Evolutionary conservation across 139 green algal genomes (phyloP).

Genomic region (Chlorella sp.): DNA sequence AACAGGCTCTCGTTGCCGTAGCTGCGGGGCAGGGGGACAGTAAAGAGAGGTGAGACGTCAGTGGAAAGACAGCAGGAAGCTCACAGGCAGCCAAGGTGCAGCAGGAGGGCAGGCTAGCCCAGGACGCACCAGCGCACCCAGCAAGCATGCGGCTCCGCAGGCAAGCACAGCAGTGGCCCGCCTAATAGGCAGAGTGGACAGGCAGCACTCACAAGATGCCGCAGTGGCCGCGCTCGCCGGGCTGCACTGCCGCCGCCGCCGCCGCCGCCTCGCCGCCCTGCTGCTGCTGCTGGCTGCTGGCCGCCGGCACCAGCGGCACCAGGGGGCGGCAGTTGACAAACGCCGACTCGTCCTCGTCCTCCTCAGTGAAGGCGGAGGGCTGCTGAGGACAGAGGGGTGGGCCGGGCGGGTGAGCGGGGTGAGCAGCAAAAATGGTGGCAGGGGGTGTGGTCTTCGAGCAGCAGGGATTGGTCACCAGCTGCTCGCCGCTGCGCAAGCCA

Average conservation of each 20-base stretch:
- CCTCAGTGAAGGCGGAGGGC: conserved; percentile 34
- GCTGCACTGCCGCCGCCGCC: background rate
- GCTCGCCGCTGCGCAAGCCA: too few relatives aligned
- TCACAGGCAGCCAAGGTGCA: too few relatives aligned
- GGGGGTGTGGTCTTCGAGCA: too few relatives aligned
- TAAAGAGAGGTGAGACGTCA: too few relatives aligned
- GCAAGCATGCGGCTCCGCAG: too few relatives aligned
- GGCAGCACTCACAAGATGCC: conserved; percentile 60
- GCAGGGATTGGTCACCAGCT: too few relatives aligned
- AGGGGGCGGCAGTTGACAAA: conserved; percentile 42
- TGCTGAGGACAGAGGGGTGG: background rate
- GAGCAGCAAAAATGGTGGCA: background rate
- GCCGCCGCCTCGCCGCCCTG: background rate
- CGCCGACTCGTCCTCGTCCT: conserved; percentile 45
- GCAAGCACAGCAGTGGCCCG: too few relatives aligned
- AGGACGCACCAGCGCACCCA: conserved; percentile 30
- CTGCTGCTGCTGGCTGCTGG: conserved; percentile 1
- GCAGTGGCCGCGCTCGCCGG: conserved; percentile 24
- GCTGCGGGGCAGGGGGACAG: too few relatives aligned
- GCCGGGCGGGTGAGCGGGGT: background rate
- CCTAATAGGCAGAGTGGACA: too few relatives aligned
- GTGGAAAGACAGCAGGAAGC: too few relatives aligned
- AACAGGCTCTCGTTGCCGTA: conserved; percentile 96
- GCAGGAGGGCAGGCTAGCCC: too few relatives aligned
- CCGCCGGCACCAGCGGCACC: conserved; percentile 26